Conservation (phyloP, 345 rosid species). For the Linum tenue region DNA sequence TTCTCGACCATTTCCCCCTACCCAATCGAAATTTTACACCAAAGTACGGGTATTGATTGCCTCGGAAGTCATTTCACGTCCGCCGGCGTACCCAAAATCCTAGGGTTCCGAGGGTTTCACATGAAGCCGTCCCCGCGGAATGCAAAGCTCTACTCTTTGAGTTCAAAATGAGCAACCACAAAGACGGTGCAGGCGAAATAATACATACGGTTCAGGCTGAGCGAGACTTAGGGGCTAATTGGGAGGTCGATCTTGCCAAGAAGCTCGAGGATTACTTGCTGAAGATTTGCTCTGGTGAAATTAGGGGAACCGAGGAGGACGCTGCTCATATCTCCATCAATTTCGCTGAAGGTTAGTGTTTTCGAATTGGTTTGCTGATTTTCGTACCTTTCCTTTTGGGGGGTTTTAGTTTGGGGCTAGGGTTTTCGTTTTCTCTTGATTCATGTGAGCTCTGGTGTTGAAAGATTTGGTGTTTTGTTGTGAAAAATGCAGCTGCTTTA, state of each 20-base stretch:
- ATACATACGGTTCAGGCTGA: constrained; percentile 69
- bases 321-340: constrained; percentile 40
- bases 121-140: constrained; percentile 1
- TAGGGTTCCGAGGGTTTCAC: not conserved
- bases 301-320: constrained; percentile 37
- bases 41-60: too few species aligned
- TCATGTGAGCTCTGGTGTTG: not conserved
- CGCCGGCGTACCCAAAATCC: not conserved
- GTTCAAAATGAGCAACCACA: constrained; percentile 22
- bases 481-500: constrained; percentile 73
- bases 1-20: too few species aligned
- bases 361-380: not conserved
- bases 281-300: constrained; percentile 80
- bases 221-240: constrained; percentile 85
- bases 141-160: not conserved
- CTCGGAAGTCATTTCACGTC: not conserved
- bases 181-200: constrained; percentile 20
- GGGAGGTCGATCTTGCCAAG: constrained; percentile 81
- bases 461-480: not conserved
- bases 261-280: constrained; percentile 84
- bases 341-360: constrained; percentile 76
- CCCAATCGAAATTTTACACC: too few species aligned
- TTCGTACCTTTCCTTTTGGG: not conserved
- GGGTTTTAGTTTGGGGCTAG: not conserved
- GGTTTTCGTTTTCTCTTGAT: not conserved